Conservation (phyloP, 495 filamentous ascomycete genomes). For the Cryomyces antarcticus region DNA sequence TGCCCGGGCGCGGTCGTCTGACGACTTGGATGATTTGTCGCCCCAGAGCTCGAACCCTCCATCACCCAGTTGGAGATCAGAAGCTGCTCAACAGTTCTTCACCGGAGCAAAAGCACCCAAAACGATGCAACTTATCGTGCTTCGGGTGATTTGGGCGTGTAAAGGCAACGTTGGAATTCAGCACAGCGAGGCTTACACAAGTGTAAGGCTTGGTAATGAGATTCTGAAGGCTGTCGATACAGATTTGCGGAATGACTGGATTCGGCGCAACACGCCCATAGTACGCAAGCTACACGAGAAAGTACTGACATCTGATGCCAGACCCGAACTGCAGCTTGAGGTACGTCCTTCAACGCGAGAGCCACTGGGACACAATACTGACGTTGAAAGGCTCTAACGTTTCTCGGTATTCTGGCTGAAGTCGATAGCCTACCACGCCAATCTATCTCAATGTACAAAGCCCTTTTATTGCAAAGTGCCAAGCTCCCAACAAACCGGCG, state of each 20-base stretch:
- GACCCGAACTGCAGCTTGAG: constrained; percentile 23
- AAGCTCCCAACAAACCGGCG: too few relatives aligned
- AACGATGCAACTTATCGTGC: constrained; percentile 32
- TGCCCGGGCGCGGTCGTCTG: not conserved
- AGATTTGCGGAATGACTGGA: constrained; percentile 25
- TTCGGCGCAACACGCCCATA: constrained; percentile 20
- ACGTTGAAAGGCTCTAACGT: constrained; percentile 19
- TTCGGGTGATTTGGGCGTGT: constrained; percentile 32
- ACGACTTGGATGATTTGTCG: not conserved
- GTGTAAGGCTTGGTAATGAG: constrained; percentile 28
- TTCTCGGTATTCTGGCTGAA: constrained; percentile 11
- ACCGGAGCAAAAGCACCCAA: not conserved
- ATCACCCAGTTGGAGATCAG: not conserved
- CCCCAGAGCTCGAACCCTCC: too few relatives aligned
- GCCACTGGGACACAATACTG: constrained; percentile 2
- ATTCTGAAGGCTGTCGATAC: constrained; percentile 26
- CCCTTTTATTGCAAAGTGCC: not conserved
- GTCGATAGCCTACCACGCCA: not conserved
- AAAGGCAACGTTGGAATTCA: constrained; percentile 23
- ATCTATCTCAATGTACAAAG: not conserved
- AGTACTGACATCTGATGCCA: constrained; percentile 19
- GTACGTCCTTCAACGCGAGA: constrained; percentile 12
- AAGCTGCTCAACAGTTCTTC: constrained; percentile 3
- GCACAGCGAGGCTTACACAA: constrained; percentile 23
- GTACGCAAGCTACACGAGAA: constrained; percentile 34